phyloP scores from a whole-genome alignment of 2,329 filamentous ascomycete species.

The Sphaceloma murrayae region DNA sequence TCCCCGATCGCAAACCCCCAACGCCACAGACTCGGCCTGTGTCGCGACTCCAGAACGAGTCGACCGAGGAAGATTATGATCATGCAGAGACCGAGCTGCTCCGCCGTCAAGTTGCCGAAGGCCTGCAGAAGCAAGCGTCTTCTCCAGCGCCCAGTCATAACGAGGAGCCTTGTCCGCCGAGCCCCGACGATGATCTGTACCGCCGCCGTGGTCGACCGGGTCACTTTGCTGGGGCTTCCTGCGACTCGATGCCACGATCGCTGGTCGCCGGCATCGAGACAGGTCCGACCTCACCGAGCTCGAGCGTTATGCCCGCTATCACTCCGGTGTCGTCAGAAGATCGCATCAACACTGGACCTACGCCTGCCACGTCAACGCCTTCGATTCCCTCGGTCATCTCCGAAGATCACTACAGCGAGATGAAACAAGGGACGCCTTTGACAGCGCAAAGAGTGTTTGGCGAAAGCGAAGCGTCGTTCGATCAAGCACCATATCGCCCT shows the following conservation, averaged over 20 bases:
- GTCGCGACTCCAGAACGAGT: slow-evolving; percentile 25
- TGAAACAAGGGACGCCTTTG: slow-evolving; percentile 1
- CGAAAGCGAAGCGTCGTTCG: neutral
- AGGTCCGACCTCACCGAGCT: slow-evolving; percentile 30
- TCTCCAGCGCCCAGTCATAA: slow-evolving; percentile 25
- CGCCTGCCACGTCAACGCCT: slow-evolving; percentile 43
- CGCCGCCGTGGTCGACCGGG: neutral
- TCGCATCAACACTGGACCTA: slow-evolving; percentile 33
- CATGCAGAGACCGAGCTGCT: slow-evolving; percentile 29
- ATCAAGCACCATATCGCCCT: neutral
- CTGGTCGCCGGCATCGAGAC: slow-evolving; percentile 24
- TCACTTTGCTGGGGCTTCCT: neutral
- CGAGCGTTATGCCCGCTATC: slow-evolving; percentile 16
- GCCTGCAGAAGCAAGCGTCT: slow-evolving; percentile 25
- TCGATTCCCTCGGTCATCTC: slow-evolving; percentile 40
- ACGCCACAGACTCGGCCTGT: slow-evolving; percentile 22
- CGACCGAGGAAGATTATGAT: slow-evolving; percentile 26
- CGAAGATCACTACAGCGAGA: slow-evolving; percentile 4
- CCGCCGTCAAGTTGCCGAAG: slow-evolving; percentile 28
- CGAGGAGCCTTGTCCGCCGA: slow-evolving; percentile 34
- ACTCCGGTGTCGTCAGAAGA: slow-evolving; percentile 20
- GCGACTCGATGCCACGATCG: slow-evolving; percentile 11
- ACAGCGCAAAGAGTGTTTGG: neutral
- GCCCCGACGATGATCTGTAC: slow-evolving; percentile 36
- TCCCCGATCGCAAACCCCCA: slow-evolving; percentile 11